Conservation (phyloP, 169 alveolate species). For the Theileria annulata region DNA sequence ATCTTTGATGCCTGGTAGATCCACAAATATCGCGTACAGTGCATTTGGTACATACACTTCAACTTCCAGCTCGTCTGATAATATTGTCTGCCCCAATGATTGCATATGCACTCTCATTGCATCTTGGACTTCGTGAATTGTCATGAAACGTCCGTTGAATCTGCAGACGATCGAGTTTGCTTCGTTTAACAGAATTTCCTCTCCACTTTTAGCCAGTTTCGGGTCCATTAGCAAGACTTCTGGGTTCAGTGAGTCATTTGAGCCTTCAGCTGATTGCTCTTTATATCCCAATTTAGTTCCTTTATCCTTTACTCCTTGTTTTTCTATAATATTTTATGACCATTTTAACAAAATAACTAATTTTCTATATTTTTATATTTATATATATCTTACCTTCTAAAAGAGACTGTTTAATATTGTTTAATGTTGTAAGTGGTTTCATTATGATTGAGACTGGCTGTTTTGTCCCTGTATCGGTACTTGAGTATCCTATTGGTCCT, state of each 20-base stretch:
- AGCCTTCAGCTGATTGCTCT: not conserved
- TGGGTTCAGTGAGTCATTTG: not conserved
- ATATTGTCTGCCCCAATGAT: conserved; percentile 71
- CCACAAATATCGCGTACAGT: conserved; percentile 88
- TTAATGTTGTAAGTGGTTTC: conserved; percentile 68
- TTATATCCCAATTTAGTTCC: not conserved
- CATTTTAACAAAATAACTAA: not conserved
- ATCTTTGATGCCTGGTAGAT: conserved; percentile 87
- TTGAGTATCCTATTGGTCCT: conserved; percentile 87
- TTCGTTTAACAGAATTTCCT: conserved; percentile 13
- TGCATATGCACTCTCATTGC: conserved; percentile 81
- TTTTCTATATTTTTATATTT: conserved; percentile 34
- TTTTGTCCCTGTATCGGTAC: conserved; percentile 87
- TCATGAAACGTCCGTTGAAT: conserved; percentile 68
- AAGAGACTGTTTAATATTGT: conserved; percentile 22
- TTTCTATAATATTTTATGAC: not conserved
- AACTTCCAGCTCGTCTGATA: conserved; percentile 80
- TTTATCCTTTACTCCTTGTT: not conserved
- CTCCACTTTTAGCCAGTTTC: conserved; percentile 11
- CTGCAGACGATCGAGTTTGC: conserved; percentile 37
- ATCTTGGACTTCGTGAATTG: conserved; percentile 76
- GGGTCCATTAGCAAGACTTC: not conserved
- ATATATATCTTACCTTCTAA: conserved; percentile 46
- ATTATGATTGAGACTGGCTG: conserved; percentile 86
- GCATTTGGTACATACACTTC: conserved; percentile 84